phyloP scores from a whole-genome alignment of 495 filamentous ascomycete species.

The Penicillium subrubescens region DNA sequence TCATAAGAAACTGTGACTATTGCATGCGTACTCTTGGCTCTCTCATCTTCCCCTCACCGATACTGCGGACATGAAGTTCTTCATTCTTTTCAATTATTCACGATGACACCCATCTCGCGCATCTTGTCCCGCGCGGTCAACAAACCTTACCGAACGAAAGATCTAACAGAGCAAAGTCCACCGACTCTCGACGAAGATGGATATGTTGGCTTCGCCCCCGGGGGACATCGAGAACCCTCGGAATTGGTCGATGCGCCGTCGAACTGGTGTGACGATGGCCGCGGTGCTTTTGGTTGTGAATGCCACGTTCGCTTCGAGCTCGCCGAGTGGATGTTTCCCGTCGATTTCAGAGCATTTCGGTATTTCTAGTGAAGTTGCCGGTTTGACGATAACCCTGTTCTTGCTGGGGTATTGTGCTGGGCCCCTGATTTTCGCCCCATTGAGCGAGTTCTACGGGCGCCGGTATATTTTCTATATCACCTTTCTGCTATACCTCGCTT shows the following conservation, averaged over 20 bases:
- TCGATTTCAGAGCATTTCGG: constrained; percentile 47
- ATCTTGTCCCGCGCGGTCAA: constrained; percentile 21
- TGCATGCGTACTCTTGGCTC: not conserved
- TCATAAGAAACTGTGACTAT: not conserved
- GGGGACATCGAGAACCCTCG: constrained; percentile 54
- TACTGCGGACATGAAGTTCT: not conserved
- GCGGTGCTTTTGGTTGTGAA: constrained; percentile 53
- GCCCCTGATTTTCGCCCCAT: constrained; percentile 52
- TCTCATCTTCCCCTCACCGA: not conserved
- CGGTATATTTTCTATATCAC: constrained; percentile 49
- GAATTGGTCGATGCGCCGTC: constrained; percentile 49
- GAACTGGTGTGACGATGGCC: constrained; percentile 48
- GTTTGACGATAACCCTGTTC: constrained; percentile 55
- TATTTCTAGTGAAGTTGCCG: constrained; percentile 44
- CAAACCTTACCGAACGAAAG: constrained; percentile 21
- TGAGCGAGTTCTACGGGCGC: constrained; percentile 56
- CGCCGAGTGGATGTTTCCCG: constrained; percentile 49
- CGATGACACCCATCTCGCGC: constrained; percentile 18
- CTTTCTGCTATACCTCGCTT: constrained; percentile 46
- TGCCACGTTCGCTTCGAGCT: constrained; percentile 55
- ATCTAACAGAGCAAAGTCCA: constrained; percentile 2
- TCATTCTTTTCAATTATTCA: not conserved
- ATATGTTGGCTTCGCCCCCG: constrained; percentile 43
- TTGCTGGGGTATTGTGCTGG: constrained; percentile 54
- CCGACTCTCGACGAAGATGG: constrained; percentile 44